Evolutionary conservation across 2,329 filamentous ascomycete genomes (phyloP).

Genomic region (Nannizziopsis barbatae): DNA sequence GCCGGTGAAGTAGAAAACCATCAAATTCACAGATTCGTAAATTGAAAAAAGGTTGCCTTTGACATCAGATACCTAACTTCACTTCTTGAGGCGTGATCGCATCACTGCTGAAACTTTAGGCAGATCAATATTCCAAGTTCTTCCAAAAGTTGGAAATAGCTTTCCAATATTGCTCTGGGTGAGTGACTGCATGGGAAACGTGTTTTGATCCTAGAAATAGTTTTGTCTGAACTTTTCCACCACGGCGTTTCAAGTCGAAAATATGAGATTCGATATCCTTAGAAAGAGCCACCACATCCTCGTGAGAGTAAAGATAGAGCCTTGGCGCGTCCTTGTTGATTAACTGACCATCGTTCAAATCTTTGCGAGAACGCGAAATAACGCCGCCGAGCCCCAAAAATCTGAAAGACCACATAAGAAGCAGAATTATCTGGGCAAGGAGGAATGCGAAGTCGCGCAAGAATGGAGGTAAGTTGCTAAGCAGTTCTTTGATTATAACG

Average conservation of each 20-base stretch:
- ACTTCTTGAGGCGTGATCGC: too few relatives aligned
- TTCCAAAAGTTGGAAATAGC: neutral
- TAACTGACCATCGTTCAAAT: neutral
- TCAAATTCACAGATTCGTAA: too few relatives aligned
- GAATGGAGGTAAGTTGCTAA: neutral
- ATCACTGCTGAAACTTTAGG: neutral
- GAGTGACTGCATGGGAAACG: neutral
- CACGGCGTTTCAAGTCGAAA: neutral
- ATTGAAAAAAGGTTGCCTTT: too few relatives aligned
- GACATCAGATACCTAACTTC: too few relatives aligned
- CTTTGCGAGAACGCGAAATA: neutral
- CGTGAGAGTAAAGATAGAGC: neutral
- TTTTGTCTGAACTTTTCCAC: neutral
- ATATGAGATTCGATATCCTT: conserved; percentile 1
- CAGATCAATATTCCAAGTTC: neutral
- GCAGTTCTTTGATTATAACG: neutral
- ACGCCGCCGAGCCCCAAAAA: neutral
- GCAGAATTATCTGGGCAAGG: neutral
- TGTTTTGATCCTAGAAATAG: neutral
- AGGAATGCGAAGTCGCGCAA: neutral
- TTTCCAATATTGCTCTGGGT: conserved; percentile 1
- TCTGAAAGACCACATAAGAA: neutral
- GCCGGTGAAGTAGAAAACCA: too few relatives aligned
- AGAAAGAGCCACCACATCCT: neutral
- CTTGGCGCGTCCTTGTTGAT: neutral